phyloP scores from a whole-genome alignment of 202 grass and related monocot genomes.

The Setaria viridis region DNA sequence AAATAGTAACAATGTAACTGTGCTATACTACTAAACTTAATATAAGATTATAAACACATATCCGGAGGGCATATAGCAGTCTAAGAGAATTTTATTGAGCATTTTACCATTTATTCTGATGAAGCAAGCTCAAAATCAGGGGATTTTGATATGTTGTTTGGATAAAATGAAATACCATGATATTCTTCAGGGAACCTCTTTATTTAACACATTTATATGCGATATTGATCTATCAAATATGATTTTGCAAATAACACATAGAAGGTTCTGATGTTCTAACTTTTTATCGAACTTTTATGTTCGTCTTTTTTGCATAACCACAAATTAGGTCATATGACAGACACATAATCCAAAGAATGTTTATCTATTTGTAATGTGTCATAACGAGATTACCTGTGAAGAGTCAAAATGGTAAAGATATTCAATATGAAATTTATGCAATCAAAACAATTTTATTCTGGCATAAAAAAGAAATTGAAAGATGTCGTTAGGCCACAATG shows the following conservation, averaged over 20 bases:
- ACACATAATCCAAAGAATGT: slow-evolving; percentile 2
- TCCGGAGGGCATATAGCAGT: slow-evolving; percentile 2
- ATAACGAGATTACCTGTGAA: slow-evolving; percentile 11
- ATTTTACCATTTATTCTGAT: slow-evolving; percentile 16
- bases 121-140: background rate
- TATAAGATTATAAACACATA: slow-evolving; percentile 33
- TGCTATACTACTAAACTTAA: slow-evolving; percentile 32
- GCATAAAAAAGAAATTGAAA: background rate
- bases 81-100: background rate
- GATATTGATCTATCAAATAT: slow-evolving; percentile 2
- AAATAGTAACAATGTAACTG: slow-evolving; percentile 47
- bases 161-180: slow-evolving; percentile 31
- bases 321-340: slow-evolving; percentile 8
- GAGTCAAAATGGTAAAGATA: slow-evolving; percentile 7
- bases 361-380: background rate
- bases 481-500: slow-evolving; percentile 1
- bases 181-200: background rate
- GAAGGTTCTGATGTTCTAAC: slow-evolving; percentile 15
- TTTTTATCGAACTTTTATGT: background rate
- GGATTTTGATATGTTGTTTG: slow-evolving; percentile 6
- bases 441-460: background rate
- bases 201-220: background rate
- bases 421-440: background rate
- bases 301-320: slow-evolving; percentile 7
- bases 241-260: slow-evolving; percentile 29